phyloP scores from a whole-genome alignment of 257 asterid species.

The Echites panduratus region DNA sequence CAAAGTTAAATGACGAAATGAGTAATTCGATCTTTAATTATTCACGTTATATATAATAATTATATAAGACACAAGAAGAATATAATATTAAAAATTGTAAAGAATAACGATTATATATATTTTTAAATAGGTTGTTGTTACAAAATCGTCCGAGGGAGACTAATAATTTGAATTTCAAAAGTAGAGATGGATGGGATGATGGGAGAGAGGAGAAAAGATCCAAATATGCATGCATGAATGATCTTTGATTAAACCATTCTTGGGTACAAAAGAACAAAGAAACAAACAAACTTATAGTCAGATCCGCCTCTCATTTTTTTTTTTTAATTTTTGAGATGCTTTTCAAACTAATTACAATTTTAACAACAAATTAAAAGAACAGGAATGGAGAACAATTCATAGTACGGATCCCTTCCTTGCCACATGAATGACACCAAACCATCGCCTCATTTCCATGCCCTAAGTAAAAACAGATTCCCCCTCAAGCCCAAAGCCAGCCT shows the following conservation, averaged over 20 bases:
- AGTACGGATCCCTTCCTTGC: conserved; percentile 6
- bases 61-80: too few relatives aligned
- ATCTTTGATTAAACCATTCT: conserved; percentile 3
- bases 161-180: too few relatives aligned
- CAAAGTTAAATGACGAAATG: too few relatives aligned
- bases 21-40: too few relatives aligned
- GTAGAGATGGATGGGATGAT: too few relatives aligned
- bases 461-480: conserved; percentile 5
- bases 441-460: too few relatives aligned
- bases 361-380: neutral
- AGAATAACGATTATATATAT: too few relatives aligned
- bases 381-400: neutral
- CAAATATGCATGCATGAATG: conserved; percentile 1
- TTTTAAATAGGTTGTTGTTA: too few relatives aligned
- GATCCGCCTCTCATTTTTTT: conserved; percentile 12
- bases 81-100: too few relatives aligned
- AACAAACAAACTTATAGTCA: neutral
- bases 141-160: too few relatives aligned
- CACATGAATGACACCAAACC: conserved; percentile 21
- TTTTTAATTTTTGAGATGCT: neutral
- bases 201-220: neutral
- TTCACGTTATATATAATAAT: too few relatives aligned
- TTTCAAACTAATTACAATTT: conserved; percentile 19
- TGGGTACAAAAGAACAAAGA: conserved; percentile 9
- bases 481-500: conserved; percentile 2